Base-by-base conservation (phyloP, 73 alveolate species). In the Paramecium biaurelia region DNA sequence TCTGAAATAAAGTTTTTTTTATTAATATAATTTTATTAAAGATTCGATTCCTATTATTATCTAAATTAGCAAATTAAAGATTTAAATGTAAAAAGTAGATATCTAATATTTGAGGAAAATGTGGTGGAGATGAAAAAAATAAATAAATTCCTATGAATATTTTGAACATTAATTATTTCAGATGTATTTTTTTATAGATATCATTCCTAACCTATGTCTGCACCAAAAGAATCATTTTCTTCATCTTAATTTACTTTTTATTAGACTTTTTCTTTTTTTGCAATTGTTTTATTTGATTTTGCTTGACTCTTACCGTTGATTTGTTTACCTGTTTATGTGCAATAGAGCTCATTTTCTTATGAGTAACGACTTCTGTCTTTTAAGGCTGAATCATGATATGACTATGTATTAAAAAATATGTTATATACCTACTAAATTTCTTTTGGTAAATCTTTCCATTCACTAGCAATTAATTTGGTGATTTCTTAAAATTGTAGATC, bases 391-490 rank as follows among this genome's bases (percentile, higher is more conserved):
- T 6, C 35, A 70, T 89, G 58, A 37, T 45, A 38, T 45, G 28
- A 59, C 85, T 63, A 53, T 30, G 35, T 5, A 63, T 38, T 34
- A 37, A 86, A 59, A 41, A n/a, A 37, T 34, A 20, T n/a, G 20
- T 26, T 32, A 24, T 18, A 11, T 86, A 86, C 93, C 35, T 70
- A 70, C 76, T 89, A 57, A n/a, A 57, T 89, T 32, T 89, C 94
- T 38, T 43, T 89, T 18, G 94, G 74, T 49, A 89, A 72, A 45
- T 89, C 94, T 45, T 82, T 70, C 94, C 94, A 89, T 43, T 89
- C 94, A 43, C 74, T 89, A 14, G 94, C 94, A 43, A 89, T 89
- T 42, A 89, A 63, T 56, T 89, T 89, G 23, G 94, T 89, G 24
- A 89, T 89, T 45, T 89, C 89, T 34, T 57, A 70, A 72, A 89